phyloP scores from a whole-genome alignment of 805 yeast species.

The Starmerella bacillaris region DNA sequence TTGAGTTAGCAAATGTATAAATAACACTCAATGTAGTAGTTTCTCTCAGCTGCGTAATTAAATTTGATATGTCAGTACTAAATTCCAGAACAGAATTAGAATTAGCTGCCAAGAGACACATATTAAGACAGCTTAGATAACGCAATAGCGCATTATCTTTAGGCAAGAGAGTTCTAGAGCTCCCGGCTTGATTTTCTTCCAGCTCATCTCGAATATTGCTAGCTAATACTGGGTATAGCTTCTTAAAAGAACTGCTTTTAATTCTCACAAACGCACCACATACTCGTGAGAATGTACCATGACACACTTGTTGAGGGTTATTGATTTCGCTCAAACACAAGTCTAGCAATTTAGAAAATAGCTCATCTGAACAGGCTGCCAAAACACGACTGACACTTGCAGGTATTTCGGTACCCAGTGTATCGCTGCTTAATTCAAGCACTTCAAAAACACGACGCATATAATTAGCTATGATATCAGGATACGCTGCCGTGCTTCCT shows the following conservation, averaged over 20 bases:
- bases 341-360: slow-evolving; percentile 18
- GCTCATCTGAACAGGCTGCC: slow-evolving; percentile 16
- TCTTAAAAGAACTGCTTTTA: slow-evolving; percentile 30
- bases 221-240: slow-evolving; percentile 30
- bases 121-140: slow-evolving; percentile 51
- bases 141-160: slow-evolving; percentile 62
- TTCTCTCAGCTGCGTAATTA: slow-evolving; percentile 29
- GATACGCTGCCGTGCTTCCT: slow-evolving; percentile 59
- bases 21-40: slow-evolving; percentile 48
- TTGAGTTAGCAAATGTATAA: slow-evolving; percentile 40
- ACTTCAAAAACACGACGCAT: slow-evolving; percentile 42
- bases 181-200: slow-evolving; percentile 64
- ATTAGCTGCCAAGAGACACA: slow-evolving; percentile 54
- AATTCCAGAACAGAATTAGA: slow-evolving; percentile 27
- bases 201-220: slow-evolving; percentile 47
- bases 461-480: slow-evolving; percentile 37
- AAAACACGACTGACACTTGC: slow-evolving; percentile 10
- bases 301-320: slow-evolving; percentile 36
- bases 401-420: slow-evolving; percentile 8
- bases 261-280: slow-evolving; percentile 55
- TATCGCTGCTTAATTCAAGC: slow-evolving; percentile 32
- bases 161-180: slow-evolving; percentile 45
- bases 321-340: slow-evolving; percentile 34
- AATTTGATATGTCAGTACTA: slow-evolving; percentile 29
- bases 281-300: slow-evolving; percentile 51